phyloP scores from a whole-genome alignment of 1,284 basidiomycete genomes.

The Amylostereum chailletii region DNA sequence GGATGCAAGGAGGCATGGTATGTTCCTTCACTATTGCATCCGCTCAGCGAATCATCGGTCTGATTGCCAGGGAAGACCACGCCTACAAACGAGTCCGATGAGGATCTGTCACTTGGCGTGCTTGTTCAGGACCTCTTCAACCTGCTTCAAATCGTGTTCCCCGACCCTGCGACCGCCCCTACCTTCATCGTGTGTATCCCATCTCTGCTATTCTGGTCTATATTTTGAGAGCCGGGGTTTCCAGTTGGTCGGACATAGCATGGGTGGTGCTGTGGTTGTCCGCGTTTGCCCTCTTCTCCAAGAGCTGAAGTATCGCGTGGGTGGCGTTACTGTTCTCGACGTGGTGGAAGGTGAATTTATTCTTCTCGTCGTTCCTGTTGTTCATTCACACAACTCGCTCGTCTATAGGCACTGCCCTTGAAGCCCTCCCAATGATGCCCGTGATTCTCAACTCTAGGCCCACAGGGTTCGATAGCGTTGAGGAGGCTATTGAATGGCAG shows the following conservation, averaged over 20 bases:
- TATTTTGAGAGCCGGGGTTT: conserved; percentile 3
- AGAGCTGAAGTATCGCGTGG: conserved; percentile 58
- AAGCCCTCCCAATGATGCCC: conserved; percentile 88
- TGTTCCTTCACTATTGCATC: conserved; percentile 16
- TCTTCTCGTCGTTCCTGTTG: background rate
- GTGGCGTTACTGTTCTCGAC: conserved; percentile 86
- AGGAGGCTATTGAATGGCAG: conserved; percentile 95
- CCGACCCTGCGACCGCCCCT: conserved; percentile 54
- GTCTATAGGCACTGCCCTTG: conserved; percentile 81
- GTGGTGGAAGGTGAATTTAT: conserved; percentile 80
- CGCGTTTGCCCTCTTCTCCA: conserved; percentile 62
- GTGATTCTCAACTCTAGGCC: conserved; percentile 81
- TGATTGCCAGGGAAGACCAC: conserved; percentile 53
- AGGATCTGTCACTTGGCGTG: conserved; percentile 67
- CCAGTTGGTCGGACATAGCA: conserved; percentile 82
- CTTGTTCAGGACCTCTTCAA: conserved; percentile 67
- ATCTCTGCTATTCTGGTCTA: background rate
- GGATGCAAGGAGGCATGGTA: conserved; percentile 89
- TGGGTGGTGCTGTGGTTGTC: conserved; percentile 87
- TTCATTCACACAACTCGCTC: conserved; percentile 1
- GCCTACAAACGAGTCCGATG: conserved; percentile 32
- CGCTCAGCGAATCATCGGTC: background rate
- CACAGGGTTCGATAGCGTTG: conserved; percentile 71
- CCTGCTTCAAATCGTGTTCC: conserved; percentile 62
- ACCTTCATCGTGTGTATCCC: conserved; percentile 55